A percentile compares a stretch with the other conserved stretches of the same genome.
Conservation (phyloP, 2,329 filamentous ascomycete genomes). For the Ascosphaera acerosa region DNA sequence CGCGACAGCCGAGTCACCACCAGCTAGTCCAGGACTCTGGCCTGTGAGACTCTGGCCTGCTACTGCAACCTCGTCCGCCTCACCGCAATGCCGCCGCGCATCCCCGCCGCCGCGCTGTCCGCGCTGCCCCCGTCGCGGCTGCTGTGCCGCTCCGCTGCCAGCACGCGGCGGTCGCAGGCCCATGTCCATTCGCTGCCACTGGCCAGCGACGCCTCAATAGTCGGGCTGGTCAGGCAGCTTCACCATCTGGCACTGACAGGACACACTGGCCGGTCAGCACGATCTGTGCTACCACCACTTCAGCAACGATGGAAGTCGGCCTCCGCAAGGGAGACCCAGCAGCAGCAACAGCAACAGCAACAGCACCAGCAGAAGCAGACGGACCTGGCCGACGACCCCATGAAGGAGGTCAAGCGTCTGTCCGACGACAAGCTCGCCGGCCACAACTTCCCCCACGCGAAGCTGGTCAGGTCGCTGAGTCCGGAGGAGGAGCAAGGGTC, state of each 20-base stretch:
- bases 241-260: too few species aligned
- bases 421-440: conserved; percentile 1
- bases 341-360: neutral
- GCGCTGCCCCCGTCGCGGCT: neutral
- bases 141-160: neutral
- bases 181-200: too few species aligned
- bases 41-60: too few species aligned
- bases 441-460: neutral
- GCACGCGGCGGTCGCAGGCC: too few species aligned
- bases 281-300: neutral
- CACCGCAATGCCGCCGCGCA: conserved; percentile 1
- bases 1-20: too few species aligned
- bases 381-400: neutral
- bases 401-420: neutral
- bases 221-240: too few species aligned
- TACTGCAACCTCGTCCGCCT: too few species aligned
- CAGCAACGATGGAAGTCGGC: neutral
- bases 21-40: too few species aligned
- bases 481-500: conserved; percentile 41
- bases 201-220: too few species aligned
- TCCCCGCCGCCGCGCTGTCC: neutral
- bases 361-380: neutral
- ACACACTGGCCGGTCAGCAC: neutral
- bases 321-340: neutral
- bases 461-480: conserved; percentile 13